A percentile compares a stretch with the other conserved stretches of the same genome.
phyloP scores from a whole-genome alignment of 2,329 filamentous ascomycete species.

The Trichophyton rubrum region DNA sequence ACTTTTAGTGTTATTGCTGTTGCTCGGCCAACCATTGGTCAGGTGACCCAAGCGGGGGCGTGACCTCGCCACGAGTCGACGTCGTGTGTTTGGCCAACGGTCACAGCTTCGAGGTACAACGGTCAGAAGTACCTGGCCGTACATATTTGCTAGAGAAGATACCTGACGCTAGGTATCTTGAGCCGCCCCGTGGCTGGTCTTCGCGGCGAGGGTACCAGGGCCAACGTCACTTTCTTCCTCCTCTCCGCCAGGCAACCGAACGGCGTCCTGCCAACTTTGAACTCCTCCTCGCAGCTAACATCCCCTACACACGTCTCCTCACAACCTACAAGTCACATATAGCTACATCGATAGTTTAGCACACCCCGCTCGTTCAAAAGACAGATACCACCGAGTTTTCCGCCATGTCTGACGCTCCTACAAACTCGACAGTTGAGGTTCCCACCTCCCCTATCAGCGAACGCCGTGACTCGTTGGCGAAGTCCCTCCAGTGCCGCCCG shows the following conservation, averaged over 20 bases:
- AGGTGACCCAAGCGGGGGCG: background rate
- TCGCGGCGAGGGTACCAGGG: background rate
- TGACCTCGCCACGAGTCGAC: background rate
- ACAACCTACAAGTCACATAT: background rate
- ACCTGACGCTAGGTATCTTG: background rate
- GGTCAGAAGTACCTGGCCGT: background rate
- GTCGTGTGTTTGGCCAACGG: background rate
- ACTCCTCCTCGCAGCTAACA: background rate
- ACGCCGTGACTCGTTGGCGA: slow-evolving; percentile 56
- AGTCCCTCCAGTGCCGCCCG: slow-evolving; percentile 59
- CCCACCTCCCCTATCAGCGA: slow-evolving; percentile 44
- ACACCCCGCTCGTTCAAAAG: background rate
- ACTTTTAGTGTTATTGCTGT: background rate
- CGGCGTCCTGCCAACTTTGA: background rate
- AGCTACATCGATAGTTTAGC: background rate
- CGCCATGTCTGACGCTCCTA: background rate
- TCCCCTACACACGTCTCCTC: background rate
- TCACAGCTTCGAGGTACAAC: background rate
- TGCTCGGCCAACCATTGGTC: background rate
- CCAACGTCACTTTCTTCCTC: background rate
- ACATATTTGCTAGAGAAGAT: background rate
- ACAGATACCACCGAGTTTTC: background rate
- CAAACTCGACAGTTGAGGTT: slow-evolving; percentile 35
- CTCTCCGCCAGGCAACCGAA: background rate
- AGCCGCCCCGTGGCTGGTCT: background rate